phyloP scores from a whole-genome alignment of 306 rosid genomes.

The Acacia acuminata region DNA sequence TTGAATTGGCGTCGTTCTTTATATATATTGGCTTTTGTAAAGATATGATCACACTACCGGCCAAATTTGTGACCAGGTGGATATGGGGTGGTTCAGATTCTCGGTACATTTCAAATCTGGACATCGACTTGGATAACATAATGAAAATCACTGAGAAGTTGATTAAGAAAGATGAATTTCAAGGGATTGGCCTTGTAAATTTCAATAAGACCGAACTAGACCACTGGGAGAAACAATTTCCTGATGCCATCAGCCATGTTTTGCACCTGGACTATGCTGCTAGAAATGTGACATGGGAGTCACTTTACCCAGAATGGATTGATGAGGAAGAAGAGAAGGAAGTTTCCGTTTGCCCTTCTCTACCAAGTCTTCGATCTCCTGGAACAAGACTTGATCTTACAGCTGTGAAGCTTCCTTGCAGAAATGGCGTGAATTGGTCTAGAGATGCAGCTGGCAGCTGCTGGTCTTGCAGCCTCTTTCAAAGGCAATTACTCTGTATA shows the following conservation, averaged over 20 bases:
- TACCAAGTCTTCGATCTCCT: conserved; percentile 59
- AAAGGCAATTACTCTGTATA: conserved; percentile 71
- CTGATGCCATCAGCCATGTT: conserved; percentile 53
- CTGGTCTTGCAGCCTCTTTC: conserved; percentile 74
- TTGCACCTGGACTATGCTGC: conserved; percentile 60
- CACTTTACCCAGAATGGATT: conserved; percentile 94
- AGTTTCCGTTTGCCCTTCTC: conserved; percentile 79
- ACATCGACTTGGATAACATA: conserved; percentile 58
- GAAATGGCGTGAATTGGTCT: conserved; percentile 75
- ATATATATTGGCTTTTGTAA: background rate
- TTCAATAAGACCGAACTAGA: conserved; percentile 62
- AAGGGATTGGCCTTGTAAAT: conserved; percentile 77
- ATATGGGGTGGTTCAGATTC: conserved; percentile 81
- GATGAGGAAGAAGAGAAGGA: conserved; percentile 88
- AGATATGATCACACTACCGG: conserved; percentile 11
- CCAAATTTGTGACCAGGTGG: conserved; percentile 64
- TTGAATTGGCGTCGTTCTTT: background rate
- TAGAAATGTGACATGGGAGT: conserved; percentile 74
- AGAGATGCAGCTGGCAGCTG: conserved; percentile 94
- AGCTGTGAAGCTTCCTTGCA: conserved; percentile 80
- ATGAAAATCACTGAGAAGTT: conserved; percentile 45
- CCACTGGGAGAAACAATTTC: conserved; percentile 61
- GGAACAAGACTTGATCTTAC: conserved; percentile 70
- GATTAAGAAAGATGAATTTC: conserved; percentile 46
- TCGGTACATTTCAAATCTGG: conserved; percentile 53